These are phyloP conservation scores for Aphanomyces cochlioides DNA, from an alignment of 352 stramenopile species.

Conservation along the genomic window DNA sequence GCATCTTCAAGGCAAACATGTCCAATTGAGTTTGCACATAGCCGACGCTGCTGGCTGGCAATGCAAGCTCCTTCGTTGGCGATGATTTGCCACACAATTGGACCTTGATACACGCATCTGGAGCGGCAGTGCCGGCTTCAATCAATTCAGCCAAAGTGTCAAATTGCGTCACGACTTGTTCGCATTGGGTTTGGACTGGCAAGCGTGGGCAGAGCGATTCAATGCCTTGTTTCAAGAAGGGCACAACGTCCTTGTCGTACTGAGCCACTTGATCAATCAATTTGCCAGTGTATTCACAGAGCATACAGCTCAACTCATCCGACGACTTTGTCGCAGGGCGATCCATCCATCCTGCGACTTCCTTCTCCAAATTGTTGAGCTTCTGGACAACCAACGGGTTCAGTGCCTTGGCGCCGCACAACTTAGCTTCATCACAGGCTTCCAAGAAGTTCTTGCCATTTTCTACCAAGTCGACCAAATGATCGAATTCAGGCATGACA, in stretches of 20 bases:
- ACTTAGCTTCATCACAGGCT: slow-evolving; percentile 18
- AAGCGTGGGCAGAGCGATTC: slow-evolving; percentile 15
- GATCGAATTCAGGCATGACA: background rate
- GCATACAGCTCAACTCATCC: slow-evolving; percentile 12
- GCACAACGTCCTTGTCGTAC: slow-evolving; percentile 9
- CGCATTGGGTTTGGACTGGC: slow-evolving; percentile 18
- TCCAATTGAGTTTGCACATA: slow-evolving; percentile 12
- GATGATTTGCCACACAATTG: slow-evolving; percentile 11
- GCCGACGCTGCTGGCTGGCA: background rate
- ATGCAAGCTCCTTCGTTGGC: too few relatives aligned
- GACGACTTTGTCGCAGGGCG: too few relatives aligned
- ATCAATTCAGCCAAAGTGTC: slow-evolving; percentile 14
- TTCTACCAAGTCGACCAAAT: slow-evolving; percentile 12
- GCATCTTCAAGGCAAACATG: slow-evolving; percentile 4
- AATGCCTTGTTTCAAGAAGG: slow-evolving; percentile 25
- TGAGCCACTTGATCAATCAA: slow-evolving; percentile 1
- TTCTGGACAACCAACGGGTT: background rate
- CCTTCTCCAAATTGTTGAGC: slow-evolving; percentile 3
- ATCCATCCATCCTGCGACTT: background rate
- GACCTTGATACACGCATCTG: slow-evolving; percentile 16
- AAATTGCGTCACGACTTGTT: slow-evolving; percentile 23
- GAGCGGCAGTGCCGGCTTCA: slow-evolving; percentile 2
- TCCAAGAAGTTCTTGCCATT: slow-evolving; percentile 13
- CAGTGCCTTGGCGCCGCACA: slow-evolving; percentile 6
- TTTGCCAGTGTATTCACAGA: slow-evolving; percentile 18